Percentiles rank a stretch among this genome's conserved stretches.
These are phyloP conservation scores for Lanzia echinophila DNA, from an alignment of 2,329 filamentous ascomycete genomes.

Conservation along the genomic window DNA sequence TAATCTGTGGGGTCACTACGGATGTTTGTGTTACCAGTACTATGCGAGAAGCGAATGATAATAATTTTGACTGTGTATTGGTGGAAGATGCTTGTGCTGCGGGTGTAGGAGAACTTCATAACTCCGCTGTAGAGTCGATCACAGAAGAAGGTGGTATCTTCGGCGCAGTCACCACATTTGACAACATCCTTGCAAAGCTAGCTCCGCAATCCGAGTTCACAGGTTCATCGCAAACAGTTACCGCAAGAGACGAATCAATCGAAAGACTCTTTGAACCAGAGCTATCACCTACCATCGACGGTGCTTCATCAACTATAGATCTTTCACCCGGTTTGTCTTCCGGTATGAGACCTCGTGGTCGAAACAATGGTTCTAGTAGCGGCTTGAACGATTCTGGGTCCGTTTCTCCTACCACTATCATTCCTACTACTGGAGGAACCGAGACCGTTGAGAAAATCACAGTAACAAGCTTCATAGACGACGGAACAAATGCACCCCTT, in stretches of 20 bases:
- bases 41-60: slow-evolving; percentile 33
- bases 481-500: neutral
- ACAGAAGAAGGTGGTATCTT: slow-evolving; percentile 33
- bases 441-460: neutral
- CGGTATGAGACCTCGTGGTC: too few relatives aligned
- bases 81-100: slow-evolving; percentile 30
- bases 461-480: neutral
- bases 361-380: neutral
- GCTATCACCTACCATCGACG: too few relatives aligned
- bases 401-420: too few relatives aligned
- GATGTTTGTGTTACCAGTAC: slow-evolving; percentile 33
- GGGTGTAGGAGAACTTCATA: slow-evolving; percentile 23
- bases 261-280: neutral
- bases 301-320: too few relatives aligned
- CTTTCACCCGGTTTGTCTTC: too few relatives aligned
- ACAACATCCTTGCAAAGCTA: neutral
- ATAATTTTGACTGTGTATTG: slow-evolving; percentile 30
- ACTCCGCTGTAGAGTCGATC: slow-evolving; percentile 28
- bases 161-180: slow-evolving; percentile 26
- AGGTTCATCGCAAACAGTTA: neutral
- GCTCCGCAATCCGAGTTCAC: neutral
- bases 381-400: too few relatives aligned
- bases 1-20: slow-evolving; percentile 32
- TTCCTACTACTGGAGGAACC: neutral
- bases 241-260: neutral